Conservation (phyloP, 768 basidiomycete genomes). For the Pluteus cervinus region DNA sequence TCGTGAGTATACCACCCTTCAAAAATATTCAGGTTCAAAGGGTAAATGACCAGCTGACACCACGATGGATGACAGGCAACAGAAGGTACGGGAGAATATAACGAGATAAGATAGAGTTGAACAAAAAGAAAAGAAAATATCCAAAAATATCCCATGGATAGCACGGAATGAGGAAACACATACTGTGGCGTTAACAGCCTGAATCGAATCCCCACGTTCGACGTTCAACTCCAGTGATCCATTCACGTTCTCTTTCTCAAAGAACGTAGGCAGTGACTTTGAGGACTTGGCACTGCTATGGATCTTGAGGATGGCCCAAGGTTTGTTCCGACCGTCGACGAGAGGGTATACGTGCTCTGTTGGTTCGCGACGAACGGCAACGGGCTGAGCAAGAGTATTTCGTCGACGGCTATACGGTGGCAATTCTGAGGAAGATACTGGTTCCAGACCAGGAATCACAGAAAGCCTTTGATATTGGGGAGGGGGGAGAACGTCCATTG, state of each 20-base stretch:
- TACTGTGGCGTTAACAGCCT: conserved; percentile 39
- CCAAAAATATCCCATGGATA: too few relatives aligned
- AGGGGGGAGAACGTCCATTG: conserved; percentile 44
- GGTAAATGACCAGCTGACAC: too few relatives aligned
- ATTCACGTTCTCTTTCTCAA: conserved; percentile 48
- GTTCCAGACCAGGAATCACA: conserved; percentile 44
- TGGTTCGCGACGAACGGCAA: conserved; percentile 32
- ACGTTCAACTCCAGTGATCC: conserved; percentile 40
- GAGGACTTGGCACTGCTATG: conserved; percentile 47
- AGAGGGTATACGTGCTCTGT: conserved; percentile 43
- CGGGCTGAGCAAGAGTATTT: conserved; percentile 35
- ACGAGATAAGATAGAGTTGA: too few relatives aligned
- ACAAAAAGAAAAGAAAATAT: too few relatives aligned
- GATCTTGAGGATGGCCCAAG: conserved; percentile 40
- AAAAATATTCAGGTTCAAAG: too few relatives aligned
- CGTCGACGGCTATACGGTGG: conserved; percentile 44
- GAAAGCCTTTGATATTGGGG: conserved; percentile 46
- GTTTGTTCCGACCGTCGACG: conserved; percentile 32
- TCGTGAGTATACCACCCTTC: neutral
- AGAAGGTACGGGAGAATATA: too few relatives aligned
- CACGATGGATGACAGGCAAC: too few relatives aligned
- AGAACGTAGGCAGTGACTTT: conserved; percentile 45
- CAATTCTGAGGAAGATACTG: conserved; percentile 37
- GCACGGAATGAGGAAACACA: conserved; percentile 8
- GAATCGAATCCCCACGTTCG: conserved; percentile 47